Conservation (phyloP, 306 rosid species). For the Cyamopsis tetragonoloba region DNA sequence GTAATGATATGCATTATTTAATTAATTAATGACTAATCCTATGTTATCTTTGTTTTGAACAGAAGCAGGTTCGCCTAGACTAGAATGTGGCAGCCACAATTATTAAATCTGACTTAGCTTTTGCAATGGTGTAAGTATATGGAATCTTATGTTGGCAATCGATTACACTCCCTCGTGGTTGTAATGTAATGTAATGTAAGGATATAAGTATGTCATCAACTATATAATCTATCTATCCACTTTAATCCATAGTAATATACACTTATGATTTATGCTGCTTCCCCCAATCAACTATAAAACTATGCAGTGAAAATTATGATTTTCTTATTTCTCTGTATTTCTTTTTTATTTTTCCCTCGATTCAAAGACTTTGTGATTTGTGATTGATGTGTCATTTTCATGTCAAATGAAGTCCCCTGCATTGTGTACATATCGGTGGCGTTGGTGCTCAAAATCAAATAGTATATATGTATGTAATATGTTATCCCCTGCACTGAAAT, state of each 20-base stretch:
- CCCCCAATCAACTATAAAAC: too few relatives aligned
- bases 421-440: background rate
- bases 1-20: background rate
- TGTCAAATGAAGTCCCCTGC: slow-evolving; percentile 3
- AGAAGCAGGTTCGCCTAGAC: too few relatives aligned
- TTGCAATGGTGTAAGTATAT: too few relatives aligned
- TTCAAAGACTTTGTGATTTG: background rate
- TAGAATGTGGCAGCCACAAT: background rate
- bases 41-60: too few relatives aligned
- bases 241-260: too few relatives aligned
- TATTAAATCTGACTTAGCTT: background rate
- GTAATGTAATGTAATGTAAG: too few relatives aligned
- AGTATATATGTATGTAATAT: too few relatives aligned
- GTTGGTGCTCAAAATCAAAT: slow-evolving; percentile 43
- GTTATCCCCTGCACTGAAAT: too few relatives aligned
- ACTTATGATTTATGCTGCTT: too few relatives aligned
- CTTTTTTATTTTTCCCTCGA: too few relatives aligned
- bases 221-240: slow-evolving; percentile 20
- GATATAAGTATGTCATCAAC: slow-evolving; percentile 34
- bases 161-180: slow-evolving; percentile 15
- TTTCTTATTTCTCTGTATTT: too few relatives aligned
- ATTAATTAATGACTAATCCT: slow-evolving; percentile 4
- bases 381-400: slow-evolving; percentile 1
- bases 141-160: background rate
- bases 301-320: too few relatives aligned